A percentile compares a stretch with the other conserved stretches of the same genome.
Evolutionary conservation across 257 asterid species (phyloP).

Genomic region (Solanum medicagineum): DNA sequence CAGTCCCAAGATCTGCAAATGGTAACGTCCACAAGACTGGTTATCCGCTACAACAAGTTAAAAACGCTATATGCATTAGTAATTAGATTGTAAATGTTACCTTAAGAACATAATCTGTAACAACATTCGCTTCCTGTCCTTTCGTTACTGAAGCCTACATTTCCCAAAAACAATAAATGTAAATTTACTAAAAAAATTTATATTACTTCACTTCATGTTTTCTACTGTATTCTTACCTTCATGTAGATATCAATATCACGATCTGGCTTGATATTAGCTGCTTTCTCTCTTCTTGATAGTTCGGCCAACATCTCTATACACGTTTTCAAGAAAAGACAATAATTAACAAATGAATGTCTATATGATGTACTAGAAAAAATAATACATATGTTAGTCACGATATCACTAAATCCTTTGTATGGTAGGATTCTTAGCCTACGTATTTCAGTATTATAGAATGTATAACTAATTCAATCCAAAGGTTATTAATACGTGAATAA

Average conservation of each 20-base stretch:
- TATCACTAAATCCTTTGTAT: too few relatives aligned
- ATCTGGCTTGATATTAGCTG: slow-evolving; percentile 27
- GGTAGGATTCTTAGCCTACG: too few relatives aligned
- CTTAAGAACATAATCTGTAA: slow-evolving; percentile 28
- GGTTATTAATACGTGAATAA: background rate
- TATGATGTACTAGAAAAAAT: too few relatives aligned
- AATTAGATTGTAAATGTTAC: background rate
- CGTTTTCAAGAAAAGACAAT: background rate
- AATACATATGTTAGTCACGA: too few relatives aligned
- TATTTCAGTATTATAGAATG: too few relatives aligned
- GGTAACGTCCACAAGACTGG: background rate
- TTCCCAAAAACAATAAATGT: background rate
- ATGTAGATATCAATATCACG: slow-evolving; percentile 27
- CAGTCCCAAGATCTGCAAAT: slow-evolving; percentile 18
- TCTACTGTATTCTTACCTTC: slow-evolving; percentile 12
- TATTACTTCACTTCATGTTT: background rate
- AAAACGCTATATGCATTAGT: background rate
- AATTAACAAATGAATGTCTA: background rate
- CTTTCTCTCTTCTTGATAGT: slow-evolving; percentile 29
- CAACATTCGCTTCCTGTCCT: slow-evolving; percentile 29
- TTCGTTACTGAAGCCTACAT: slow-evolving; percentile 23
- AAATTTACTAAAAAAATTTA: background rate
- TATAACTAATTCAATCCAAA: too few relatives aligned
- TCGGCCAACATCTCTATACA: slow-evolving; percentile 30
- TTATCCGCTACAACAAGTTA: background rate